These are phyloP conservation scores for Climacium dendroides DNA, from an alignment of 225 moss, liverwort and hornwort species.

Conservation along the genomic window DNA sequence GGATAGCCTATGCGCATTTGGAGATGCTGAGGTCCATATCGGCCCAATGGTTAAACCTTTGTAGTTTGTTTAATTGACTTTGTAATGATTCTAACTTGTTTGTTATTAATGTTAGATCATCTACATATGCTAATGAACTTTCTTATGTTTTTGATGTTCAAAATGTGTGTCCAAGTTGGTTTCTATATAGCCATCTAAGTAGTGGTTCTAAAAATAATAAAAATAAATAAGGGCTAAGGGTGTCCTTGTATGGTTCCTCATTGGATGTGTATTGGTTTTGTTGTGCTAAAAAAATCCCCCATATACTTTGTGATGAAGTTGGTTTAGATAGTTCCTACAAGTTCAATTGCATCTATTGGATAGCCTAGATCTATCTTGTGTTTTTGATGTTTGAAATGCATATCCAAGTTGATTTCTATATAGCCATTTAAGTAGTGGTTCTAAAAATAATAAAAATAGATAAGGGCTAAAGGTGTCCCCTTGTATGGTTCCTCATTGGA, in stretches of 20 bases:
- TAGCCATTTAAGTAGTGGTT: not conserved
- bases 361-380: no score
- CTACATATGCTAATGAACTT: no score
- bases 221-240: not conserved
- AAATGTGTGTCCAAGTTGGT: not conserved
- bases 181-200: not conserved
- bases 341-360: not conserved
- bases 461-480: not conserved
- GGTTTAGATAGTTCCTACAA: not conserved
- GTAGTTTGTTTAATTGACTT: not conserved
- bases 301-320: not conserved
- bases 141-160: not conserved
- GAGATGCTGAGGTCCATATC: no score
- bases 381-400: not conserved
- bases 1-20: not conserved
- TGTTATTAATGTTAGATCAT: not conserved
- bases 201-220: not conserved
- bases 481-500: not conserved
- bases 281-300: not conserved
- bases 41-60: not conserved
- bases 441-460: not conserved
- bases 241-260: not conserved
- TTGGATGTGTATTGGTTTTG: not conserved
- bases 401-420: not conserved
- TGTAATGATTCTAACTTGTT: not conserved